These are phyloP conservation scores for Dillenia turbinata DNA, from an alignment of 164 flowering plant species.

Conservation along the genomic window DNA sequence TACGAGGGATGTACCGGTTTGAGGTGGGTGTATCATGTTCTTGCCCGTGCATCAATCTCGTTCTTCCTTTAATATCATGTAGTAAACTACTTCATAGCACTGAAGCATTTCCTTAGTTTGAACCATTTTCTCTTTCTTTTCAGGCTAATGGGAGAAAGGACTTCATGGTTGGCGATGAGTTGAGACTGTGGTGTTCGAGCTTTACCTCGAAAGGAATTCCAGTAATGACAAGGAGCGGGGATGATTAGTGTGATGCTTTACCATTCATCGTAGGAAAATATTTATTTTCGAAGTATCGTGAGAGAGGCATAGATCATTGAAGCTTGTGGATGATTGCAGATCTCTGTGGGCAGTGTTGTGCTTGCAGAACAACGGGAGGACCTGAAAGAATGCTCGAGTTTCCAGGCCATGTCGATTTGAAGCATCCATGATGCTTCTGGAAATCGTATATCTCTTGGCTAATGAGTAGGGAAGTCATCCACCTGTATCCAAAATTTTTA, in stretches of 20 bases:
- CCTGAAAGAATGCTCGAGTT: too few species aligned
- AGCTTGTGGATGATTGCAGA: too few species aligned
- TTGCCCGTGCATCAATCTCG: background rate
- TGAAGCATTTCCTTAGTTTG: background rate
- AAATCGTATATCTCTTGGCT: too few species aligned
- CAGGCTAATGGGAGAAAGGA: constrained; percentile 43
- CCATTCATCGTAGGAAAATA: background rate
- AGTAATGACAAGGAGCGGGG: constrained; percentile 53
- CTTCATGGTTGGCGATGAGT: constrained; percentile 56
- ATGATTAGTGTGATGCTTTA: constrained; percentile 14
- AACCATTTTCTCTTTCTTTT: constrained; percentile 7
- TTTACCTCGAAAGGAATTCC: constrained; percentile 78
- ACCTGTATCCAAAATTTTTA: too few species aligned
- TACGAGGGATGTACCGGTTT: constrained; percentile 81
- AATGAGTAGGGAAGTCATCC: too few species aligned
- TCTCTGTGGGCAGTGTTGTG: too few species aligned
- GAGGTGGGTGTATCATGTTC: constrained; percentile 44
- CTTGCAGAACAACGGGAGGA: too few species aligned
- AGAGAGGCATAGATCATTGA: too few species aligned
- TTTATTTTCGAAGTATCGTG: too few species aligned
- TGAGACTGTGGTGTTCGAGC: constrained; percentile 63
- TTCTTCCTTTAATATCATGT: background rate
- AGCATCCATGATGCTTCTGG: too few species aligned
- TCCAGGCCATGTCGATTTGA: too few species aligned
- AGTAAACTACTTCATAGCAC: background rate